Percentiles rank a stretch among this genome's conserved stretches.
Conservation (phyloP, 1,139 yeast genomes). For the Saccharomyces hybrid region DNA sequence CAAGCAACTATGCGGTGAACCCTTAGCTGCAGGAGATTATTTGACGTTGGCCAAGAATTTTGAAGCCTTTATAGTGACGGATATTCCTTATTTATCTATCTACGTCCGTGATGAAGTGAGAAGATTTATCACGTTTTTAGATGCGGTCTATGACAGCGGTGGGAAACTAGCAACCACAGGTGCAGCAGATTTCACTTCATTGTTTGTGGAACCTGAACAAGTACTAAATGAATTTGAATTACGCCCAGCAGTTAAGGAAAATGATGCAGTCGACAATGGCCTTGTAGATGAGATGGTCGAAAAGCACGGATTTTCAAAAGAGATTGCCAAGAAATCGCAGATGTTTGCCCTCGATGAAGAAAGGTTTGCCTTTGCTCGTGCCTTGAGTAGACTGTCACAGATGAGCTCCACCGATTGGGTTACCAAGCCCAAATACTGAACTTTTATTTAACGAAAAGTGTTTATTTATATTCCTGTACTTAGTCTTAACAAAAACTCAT, state of each 20-base stretch:
- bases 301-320: conserved; percentile 67
- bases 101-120: conserved; percentile 77
- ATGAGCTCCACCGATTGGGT: conserved; percentile 96
- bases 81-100: conserved; percentile 77
- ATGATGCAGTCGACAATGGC: conserved; percentile 30
- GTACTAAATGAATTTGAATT: conserved; percentile 50
- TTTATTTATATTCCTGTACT: neutral
- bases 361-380: conserved; percentile 92
- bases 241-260: conserved; percentile 11
- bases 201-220: conserved; percentile 80
- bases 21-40: conserved; percentile 94
- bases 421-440: conserved; percentile 23
- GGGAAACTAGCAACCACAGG: conserved; percentile 83
- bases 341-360: conserved; percentile 90
- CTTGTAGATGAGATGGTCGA: conserved; percentile 49
- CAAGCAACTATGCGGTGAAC: conserved; percentile 74
- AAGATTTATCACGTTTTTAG: conserved; percentile 85
- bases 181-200: conserved; percentile 73
- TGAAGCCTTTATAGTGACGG: conserved; percentile 75
- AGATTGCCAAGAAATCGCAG: conserved; percentile 66
- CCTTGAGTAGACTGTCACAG: conserved; percentile 79
- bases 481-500: neutral
- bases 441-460: neutral
- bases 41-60: conserved; percentile 72
- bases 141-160: conserved; percentile 88